phyloP scores from a whole-genome alignment of 495 filamentous ascomycete species.

The Cudoniella acicularis region DNA sequence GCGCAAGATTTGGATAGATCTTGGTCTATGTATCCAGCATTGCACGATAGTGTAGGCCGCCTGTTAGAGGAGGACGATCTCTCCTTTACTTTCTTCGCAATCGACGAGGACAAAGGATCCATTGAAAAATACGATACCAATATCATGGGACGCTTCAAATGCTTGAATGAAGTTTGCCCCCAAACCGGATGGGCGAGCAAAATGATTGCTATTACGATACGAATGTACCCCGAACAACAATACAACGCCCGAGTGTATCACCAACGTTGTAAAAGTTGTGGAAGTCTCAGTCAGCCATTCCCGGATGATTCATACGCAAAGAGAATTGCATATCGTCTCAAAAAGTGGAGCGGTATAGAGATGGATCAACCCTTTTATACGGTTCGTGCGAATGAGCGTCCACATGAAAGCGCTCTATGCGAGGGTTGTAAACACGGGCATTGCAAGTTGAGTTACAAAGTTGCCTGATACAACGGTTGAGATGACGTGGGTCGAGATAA shows the following conservation, averaged over 20 bases:
- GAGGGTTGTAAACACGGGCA: slow-evolving; percentile 48
- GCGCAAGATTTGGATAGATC: not conserved
- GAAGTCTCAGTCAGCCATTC: slow-evolving; percentile 29
- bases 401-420: slow-evolving; percentile 40
- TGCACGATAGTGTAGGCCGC: slow-evolving; percentile 35
- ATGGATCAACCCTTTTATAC: slow-evolving; percentile 28
- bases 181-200: slow-evolving; percentile 37
- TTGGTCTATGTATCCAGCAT: slow-evolving; percentile 38
- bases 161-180: slow-evolving; percentile 27
- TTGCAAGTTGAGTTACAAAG: slow-evolving; percentile 23
- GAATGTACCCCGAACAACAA: slow-evolving; percentile 32
- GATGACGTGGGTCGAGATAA: not conserved
- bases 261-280: slow-evolving; percentile 40
- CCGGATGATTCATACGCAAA: slow-evolving; percentile 44
- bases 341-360: slow-evolving; percentile 46
- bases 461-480: not conserved
- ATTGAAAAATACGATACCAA: slow-evolving; percentile 27
- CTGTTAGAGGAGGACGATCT: slow-evolving; percentile 32
- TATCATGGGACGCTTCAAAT: slow-evolving; percentile 36
- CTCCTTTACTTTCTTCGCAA: slow-evolving; percentile 19
- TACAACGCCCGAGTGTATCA: slow-evolving; percentile 48
- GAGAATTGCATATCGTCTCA: slow-evolving; percentile 46
- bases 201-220: slow-evolving; percentile 41
- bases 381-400: slow-evolving; percentile 28
- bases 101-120: slow-evolving; percentile 20